A percentile compares a stretch with the other conserved stretches of the same genome.
Conservation (phyloP, 2,329 filamentous ascomycete genomes). For the Celoporthe dispersa region DNA sequence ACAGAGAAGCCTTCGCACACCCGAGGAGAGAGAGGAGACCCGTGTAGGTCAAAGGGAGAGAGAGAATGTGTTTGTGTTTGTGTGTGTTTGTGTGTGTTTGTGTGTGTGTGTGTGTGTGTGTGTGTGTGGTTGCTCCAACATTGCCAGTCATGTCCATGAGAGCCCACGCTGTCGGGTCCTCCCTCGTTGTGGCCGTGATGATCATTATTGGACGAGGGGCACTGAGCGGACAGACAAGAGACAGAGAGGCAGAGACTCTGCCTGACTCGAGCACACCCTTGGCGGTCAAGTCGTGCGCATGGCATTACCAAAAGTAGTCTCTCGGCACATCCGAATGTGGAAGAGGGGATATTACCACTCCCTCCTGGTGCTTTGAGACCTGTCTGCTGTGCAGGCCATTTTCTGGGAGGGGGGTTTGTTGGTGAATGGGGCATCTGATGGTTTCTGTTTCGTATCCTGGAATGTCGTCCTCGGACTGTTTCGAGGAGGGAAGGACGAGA, state of each 20-base stretch:
- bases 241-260: neutral
- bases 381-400: neutral
- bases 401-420: too few species aligned
- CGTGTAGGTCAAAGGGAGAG: too few species aligned
- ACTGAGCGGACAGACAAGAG: neutral
- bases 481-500: neutral
- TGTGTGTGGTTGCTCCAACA: neutral
- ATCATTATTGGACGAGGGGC: neutral
- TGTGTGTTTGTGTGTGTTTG: neutral
- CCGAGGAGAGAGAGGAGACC: neutral
- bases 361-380: neutral
- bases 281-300: conserved; percentile 6
- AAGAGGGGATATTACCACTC: neutral
- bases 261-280: conserved; percentile 6
- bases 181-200: neutral
- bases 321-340: neutral
- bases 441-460: neutral
- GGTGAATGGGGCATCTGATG: neutral
- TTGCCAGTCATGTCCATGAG: neutral
- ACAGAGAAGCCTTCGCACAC: neutral
- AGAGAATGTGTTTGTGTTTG: too few species aligned
- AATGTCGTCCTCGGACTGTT: neutral
- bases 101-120: neutral
- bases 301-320: neutral
- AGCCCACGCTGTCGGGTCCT: neutral